Evolutionary conservation across 768 basidiomycete genomes (phyloP), one percentile per base, ranked within the genome.

Genomic region (Candolleomyces efflorescens): DNA sequence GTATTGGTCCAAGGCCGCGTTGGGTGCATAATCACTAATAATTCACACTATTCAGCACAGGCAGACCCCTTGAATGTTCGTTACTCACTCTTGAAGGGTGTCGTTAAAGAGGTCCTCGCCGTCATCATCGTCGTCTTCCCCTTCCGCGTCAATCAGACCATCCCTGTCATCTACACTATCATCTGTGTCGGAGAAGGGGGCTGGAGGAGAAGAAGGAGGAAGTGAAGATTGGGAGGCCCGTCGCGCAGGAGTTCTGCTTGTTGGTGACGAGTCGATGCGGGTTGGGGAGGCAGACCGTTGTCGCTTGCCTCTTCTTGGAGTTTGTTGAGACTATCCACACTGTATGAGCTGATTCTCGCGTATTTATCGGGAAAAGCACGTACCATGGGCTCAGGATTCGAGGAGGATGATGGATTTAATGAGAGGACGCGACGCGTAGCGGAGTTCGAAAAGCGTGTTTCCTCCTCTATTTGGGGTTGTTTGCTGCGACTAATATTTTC

Each of bases 81-180:
- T 59, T 37, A 59, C 84, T 63, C 67, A 92, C 95, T 79, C 80
- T 70, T 89, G 83, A 58, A 92, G 71, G 51, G 76, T 78, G n/a
- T 94, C 85, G 36, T 80, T 90, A 70, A 95, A 98, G 44, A 99
- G 83, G 74, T 98, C 96, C 70, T 98, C 96, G 38, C 91, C 92
- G 22, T 91, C 89, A n/a, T 82, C 93, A 11, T 88, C 90, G 17
- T 84, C 90, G 5, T 85, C 90, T 26, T 77, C 87, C 53, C 85
- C 86, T n/a, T 85, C 85, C 13, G 83, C 73, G 41, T 43, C 41
- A 3, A 17, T 43, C 17, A 43, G 6, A 1, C 41, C 41, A 20
- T 43, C 41, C 18, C 41, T 43, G 3, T 43, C 41, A 20, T 43
- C 41, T 17, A 89, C 55, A 56, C 83, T 86, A 22, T 93, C 92